Percentiles rank a stretch among this genome's conserved stretches.
phyloP scores from a whole-genome alignment of 345 rosid species.

The Salix koriyanagi region DNA sequence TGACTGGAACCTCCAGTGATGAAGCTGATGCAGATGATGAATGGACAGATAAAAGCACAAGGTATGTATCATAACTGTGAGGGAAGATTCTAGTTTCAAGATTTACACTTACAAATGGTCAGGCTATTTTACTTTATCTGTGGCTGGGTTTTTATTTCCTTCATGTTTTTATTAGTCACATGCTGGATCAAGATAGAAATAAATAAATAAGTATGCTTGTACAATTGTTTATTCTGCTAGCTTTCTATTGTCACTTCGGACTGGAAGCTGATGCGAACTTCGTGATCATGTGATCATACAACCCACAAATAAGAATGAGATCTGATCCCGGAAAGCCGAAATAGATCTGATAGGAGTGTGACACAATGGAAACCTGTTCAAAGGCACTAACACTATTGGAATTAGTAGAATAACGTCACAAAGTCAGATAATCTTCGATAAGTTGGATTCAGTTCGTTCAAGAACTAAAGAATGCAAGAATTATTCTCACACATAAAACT shows the following conservation, averaged over 20 bases:
- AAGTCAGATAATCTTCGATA: no score
- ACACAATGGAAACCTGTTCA: no score
- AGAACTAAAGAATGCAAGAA: no score
- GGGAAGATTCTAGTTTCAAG: not conserved
- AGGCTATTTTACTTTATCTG: not conserved
- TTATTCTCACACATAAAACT: no score
- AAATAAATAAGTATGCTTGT: not conserved
- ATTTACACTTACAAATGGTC: not conserved
- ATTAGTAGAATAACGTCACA: no score
- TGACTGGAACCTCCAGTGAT: slow-evolving; percentile 87
- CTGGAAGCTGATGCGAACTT: not conserved
- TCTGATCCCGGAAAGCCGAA: no score
- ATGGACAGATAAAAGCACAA: slow-evolving; percentile 90
- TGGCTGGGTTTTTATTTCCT: not conserved
- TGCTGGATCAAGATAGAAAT: not conserved
- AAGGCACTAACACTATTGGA: no score
- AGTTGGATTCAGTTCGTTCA: no score
- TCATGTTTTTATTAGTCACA: not conserved
- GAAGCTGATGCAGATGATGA: slow-evolving; percentile 99
- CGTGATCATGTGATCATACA: no score
- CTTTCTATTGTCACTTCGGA: not conserved
- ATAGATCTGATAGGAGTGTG: no score
- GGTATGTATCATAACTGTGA: slow-evolving; percentile 38
- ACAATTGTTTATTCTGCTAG: not conserved
- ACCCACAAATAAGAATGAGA: no score